A percentile compares a stretch with the other conserved stretches of the same genome.
phyloP scores from a whole-genome alignment of 495 filamentous ascomycete species.

The Talaromyces wortmannii region DNA sequence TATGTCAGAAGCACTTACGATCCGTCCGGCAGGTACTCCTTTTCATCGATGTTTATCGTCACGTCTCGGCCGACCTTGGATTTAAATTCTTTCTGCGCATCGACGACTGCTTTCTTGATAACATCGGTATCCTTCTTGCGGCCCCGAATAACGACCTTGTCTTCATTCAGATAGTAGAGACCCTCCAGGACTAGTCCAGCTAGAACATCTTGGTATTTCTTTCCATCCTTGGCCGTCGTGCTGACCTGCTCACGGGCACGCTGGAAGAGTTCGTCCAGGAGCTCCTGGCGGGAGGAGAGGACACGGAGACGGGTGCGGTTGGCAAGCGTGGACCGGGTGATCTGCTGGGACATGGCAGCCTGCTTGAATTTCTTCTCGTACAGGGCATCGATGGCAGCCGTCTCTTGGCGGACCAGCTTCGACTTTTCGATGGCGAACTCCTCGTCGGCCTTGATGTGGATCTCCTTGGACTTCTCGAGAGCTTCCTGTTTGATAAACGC shows the following conservation, averaged over 20 bases:
- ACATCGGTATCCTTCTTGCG: slow-evolving; percentile 72
- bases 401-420: slow-evolving; percentile 94
- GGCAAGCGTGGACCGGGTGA: slow-evolving; percentile 84
- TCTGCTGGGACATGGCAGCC: slow-evolving; percentile 94
- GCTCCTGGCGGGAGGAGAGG: slow-evolving; percentile 75
- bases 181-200: slow-evolving; percentile 84
- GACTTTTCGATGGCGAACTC: slow-evolving; percentile 98
- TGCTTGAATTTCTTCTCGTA: slow-evolving; percentile 99
- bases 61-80: slow-evolving; percentile 58
- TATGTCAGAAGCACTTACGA: slow-evolving; percentile 54
- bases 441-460: slow-evolving; percentile 94
- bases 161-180: slow-evolving; percentile 78
- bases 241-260: slow-evolving; percentile 59
- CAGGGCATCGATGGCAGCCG: slow-evolving; percentile 76
- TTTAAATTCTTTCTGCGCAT: slow-evolving; percentile 76
- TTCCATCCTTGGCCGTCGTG: slow-evolving; percentile 54
- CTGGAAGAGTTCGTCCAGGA: slow-evolving; percentile 91
- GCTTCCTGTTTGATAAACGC: slow-evolving; percentile 99
- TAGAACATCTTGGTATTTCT: slow-evolving; percentile 65
- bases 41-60: slow-evolving; percentile 66
- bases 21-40: slow-evolving; percentile 70
- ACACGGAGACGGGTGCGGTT: slow-evolving; percentile 92
- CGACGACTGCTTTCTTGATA: slow-evolving; percentile 66
- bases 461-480: slow-evolving; percentile 90
- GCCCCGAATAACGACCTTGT: slow-evolving; percentile 61